phyloP scores from a whole-genome alignment of 495 filamentous ascomycete species.

The Immersiella caudata region DNA sequence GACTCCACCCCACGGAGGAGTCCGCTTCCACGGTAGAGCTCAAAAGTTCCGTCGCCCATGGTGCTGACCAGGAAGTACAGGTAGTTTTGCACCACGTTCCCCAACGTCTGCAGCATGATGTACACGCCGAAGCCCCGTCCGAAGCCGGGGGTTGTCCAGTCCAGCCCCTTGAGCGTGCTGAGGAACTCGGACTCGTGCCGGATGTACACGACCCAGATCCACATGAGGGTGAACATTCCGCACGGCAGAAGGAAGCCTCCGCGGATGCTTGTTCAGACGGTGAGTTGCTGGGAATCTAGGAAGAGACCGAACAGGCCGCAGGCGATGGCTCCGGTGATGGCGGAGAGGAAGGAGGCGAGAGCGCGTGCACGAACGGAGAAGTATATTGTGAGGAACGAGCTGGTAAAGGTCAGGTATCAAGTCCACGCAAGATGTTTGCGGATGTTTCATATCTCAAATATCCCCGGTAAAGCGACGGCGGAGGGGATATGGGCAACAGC shows the following conservation, averaged over 20 bases:
- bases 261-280: constrained; percentile 12
- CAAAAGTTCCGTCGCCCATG: constrained; percentile 5
- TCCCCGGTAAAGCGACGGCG: constrained; percentile 43
- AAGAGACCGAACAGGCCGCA: constrained; percentile 13
- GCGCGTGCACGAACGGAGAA: constrained; percentile 42
- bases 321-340: constrained; percentile 34
- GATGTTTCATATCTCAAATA: no score
- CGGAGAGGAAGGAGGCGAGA: constrained; percentile 20
- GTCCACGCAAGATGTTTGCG: no score
- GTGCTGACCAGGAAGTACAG: constrained; percentile 20
- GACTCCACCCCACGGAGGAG: constrained; percentile 11
- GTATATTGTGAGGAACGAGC: constrained; percentile 39
- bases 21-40: constrained; percentile 8
- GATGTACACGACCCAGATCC: constrained; percentile 13
- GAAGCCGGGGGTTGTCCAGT: constrained; percentile 13
- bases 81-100: constrained; percentile 14
- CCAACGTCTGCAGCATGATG: constrained; percentile 12
- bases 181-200: constrained; percentile 7
- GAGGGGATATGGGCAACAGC: constrained; percentile 40
- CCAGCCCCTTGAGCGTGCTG: constrained; percentile 8
- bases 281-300: constrained; percentile 8
- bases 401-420: constrained; percentile 22
- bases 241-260: constrained; percentile 8
- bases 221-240: constrained; percentile 16
- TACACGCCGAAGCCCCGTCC: constrained; percentile 13